A percentile compares a stretch with the other conserved stretches of the same genome.
Evolutionary conservation across 305 asterid genomes (phyloP).

Genomic region (Fraxinus sp.): DNA sequence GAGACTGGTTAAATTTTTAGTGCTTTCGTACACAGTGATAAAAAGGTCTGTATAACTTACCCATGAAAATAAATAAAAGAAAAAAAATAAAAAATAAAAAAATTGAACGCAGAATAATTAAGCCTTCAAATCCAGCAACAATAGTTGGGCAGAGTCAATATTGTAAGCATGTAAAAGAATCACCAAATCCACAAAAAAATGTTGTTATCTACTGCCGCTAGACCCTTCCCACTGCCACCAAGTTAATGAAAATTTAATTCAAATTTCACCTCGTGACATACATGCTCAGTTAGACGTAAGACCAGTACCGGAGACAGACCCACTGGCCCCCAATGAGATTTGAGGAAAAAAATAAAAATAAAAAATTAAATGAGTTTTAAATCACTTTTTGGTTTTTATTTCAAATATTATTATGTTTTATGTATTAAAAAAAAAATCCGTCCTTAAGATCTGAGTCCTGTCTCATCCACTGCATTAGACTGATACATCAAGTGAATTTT

Average conservation of each 20-base stretch:
- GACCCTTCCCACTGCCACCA: background rate
- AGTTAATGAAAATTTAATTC: conserved; percentile 1
- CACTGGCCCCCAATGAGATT: too few relatives aligned
- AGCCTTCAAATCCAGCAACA: background rate
- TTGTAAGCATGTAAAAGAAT: background rate
- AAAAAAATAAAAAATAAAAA: background rate
- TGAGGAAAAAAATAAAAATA: too few relatives aligned
- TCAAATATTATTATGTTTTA: too few relatives aligned
- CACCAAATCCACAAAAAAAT: background rate
- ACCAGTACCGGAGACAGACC: too few relatives aligned
- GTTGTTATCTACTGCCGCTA: background rate
- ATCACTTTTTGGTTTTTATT: too few relatives aligned
- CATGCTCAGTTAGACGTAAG: too few relatives aligned
- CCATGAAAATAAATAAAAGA: background rate
- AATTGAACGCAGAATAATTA: background rate
- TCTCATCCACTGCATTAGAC: background rate
- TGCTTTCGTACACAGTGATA: background rate
- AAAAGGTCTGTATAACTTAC: background rate
- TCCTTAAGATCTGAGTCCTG: too few relatives aligned
- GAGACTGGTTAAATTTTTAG: background rate
- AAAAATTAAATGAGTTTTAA: too few relatives aligned
- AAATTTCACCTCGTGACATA: background rate
- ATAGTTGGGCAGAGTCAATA: background rate
- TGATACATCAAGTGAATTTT: background rate
- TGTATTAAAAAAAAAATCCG: too few relatives aligned